Conservation (phyloP, 2,329 filamentous ascomycete species). For the Alternaria burnsii region DNA sequence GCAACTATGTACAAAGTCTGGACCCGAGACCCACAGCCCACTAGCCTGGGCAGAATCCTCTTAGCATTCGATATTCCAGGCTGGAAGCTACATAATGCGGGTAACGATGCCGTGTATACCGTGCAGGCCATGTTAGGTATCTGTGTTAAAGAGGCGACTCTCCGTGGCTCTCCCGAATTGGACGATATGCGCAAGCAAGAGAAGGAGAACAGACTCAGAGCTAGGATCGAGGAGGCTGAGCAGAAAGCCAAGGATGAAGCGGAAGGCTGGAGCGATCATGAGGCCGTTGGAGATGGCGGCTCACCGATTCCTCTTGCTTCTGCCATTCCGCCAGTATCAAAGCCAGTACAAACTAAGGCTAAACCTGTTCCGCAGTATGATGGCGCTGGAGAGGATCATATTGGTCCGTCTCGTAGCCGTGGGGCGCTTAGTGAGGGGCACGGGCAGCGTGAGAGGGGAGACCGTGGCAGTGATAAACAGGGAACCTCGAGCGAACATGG, state of each 20-base stretch:
- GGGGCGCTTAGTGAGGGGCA: not conserved
- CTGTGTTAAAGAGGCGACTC: conserved; percentile 56
- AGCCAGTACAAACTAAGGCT: not conserved
- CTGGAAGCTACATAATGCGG: conserved; percentile 80
- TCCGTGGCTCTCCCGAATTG: conserved; percentile 40
- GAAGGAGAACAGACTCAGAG: conserved; percentile 33
- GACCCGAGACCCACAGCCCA: conserved; percentile 61
- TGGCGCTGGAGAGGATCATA: not conserved
- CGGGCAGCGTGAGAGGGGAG: conserved; percentile 1
- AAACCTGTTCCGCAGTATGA: conserved; percentile 8
- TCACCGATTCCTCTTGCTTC: conserved; percentile 32
- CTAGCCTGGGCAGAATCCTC: conserved; percentile 69
- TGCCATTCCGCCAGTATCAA: conserved; percentile 10
- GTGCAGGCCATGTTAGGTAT: conserved; percentile 76
- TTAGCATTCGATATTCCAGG: conserved; percentile 68
- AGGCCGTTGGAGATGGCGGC: conserved; percentile 50
- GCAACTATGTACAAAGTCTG: conserved; percentile 73
- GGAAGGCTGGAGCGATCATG: conserved; percentile 50
- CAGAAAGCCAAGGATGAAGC: conserved; percentile 52
- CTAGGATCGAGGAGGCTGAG: conserved; percentile 38
- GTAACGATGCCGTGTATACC: conserved; percentile 86
- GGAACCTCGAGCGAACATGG: not conserved
- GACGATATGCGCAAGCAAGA: conserved; percentile 35
- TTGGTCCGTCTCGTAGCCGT: conserved; percentile 3
- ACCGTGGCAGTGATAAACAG: not conserved